Evolutionary conservation across 164 flowering plant species (phyloP), one percentile per base, ranked within the genome.

Genomic region (Macadamia tetraphylla): DNA sequence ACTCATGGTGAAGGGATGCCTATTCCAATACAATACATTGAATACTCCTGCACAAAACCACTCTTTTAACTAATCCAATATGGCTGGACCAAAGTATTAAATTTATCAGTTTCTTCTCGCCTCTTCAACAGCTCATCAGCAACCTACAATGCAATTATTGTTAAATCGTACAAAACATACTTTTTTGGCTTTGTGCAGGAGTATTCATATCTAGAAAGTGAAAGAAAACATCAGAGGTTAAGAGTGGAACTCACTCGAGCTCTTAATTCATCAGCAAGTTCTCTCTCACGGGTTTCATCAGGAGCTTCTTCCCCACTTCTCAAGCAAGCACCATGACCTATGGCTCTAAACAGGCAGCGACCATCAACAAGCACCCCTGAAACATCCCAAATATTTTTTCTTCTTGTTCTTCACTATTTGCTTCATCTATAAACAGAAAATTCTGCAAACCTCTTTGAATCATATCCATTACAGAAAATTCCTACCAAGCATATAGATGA

Each of bases 211-310:
- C 32, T 35, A 32, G 59, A 48, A 30, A 46, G 9, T 31, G 32
- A n/a, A 12, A 49, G 17, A 43, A 7, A 18, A 53, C 18, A 42
- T 15, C 46, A 53, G 46, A 11, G 13, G 49, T 2, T 5, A 29
- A 46, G 11, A 63, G 14, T 17, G 29, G 46, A 62, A 69, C 75
- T 74, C 71, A 92, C 95, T 70, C 71, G 81, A 80, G 90, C 87
- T 80, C 98, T 87, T 77, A 92, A 81, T 69, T 86, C 90, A 85
- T 89, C 98, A 78, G 98, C 92, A 29, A 90, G 96, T 76, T 85
- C 87, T 63, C 77, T 81, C 71, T 88, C 86, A 46, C 81, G 86
- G 67, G 73, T 71, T 53, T 88, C 92, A 74, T 89, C 90, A 10
- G 94, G 97, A 60, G 86, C 89, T 82, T 77, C 85, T 75, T 88